phyloP scores from a whole-genome alignment of 192 early-diverging fungal genomes.

The Dissophora ornata region DNA sequence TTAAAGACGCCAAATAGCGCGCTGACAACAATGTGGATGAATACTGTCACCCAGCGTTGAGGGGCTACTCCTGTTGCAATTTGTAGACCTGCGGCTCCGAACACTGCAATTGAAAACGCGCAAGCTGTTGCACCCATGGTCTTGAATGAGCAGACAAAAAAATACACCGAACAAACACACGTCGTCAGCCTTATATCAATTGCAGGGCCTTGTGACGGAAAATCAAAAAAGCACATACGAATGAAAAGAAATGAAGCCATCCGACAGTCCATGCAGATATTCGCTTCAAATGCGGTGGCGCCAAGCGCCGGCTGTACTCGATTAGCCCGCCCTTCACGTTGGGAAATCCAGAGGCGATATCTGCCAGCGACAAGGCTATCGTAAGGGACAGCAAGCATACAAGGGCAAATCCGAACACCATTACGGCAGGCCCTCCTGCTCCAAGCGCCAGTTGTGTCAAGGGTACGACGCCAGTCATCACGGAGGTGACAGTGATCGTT shows the following conservation, averaged over 20 bases:
- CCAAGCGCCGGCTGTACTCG: constrained; percentile 39
- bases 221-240: constrained; percentile 9
- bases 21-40: constrained; percentile 23
- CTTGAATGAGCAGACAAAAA: neutral
- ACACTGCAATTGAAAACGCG: constrained; percentile 44
- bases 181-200: neutral
- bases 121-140: constrained; percentile 23
- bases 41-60: constrained; percentile 22
- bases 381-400: constrained; percentile 9
- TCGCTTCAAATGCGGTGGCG: constrained; percentile 12
- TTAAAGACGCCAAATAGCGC: constrained; percentile 30
- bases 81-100: constrained; percentile 9
- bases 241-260: constrained; percentile 44
- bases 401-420: constrained; percentile 37
- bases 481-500: constrained; percentile 19
- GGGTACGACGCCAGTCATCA: constrained; percentile 31
- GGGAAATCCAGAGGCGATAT: constrained; percentile 41
- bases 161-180: too few relatives aligned
- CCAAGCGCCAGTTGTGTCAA: constrained; percentile 18
- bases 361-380: constrained; percentile 33
- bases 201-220: neutral
- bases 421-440: constrained; percentile 25
- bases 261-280: constrained; percentile 40
- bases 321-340: constrained; percentile 36
- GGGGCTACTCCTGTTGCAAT: constrained; percentile 18